Conservation (phyloP, 2,329 filamentous ascomycete genomes). For the Venturia nashicola region DNA sequence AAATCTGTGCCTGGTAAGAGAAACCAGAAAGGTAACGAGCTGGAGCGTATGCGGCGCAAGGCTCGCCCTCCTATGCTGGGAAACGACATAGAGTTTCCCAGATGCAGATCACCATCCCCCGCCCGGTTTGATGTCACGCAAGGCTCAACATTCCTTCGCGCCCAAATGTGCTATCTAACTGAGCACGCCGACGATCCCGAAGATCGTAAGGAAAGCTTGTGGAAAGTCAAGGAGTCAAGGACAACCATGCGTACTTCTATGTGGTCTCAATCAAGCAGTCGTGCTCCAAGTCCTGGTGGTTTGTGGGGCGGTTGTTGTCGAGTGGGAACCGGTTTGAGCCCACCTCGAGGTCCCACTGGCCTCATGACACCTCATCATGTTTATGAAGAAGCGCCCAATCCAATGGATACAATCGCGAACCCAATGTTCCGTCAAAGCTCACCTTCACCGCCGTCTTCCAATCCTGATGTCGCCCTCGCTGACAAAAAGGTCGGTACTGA, state of each 20-base stretch:
- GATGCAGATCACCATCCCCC: slow-evolving; percentile 69
- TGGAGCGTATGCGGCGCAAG: slow-evolving; percentile 45
- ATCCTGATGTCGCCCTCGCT: slow-evolving; percentile 28
- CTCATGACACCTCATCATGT: slow-evolving; percentile 36
- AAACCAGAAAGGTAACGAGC: slow-evolving; percentile 16
- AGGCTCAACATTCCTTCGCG: slow-evolving; percentile 35
- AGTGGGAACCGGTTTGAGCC: slow-evolving; percentile 23
- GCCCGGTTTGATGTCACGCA: slow-evolving; percentile 76
- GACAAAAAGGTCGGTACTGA: slow-evolving; percentile 27
- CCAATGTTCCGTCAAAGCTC: slow-evolving; percentile 16
- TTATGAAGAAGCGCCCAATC: slow-evolving; percentile 25
- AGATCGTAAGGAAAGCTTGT: slow-evolving; percentile 40
- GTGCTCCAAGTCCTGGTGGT: slow-evolving; percentile 44
- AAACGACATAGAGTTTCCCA: slow-evolving; percentile 64
- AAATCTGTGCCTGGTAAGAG: slow-evolving; percentile 6
- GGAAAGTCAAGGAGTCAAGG: slow-evolving; percentile 41
- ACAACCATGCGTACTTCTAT: slow-evolving; percentile 12
- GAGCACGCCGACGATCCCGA: slow-evolving; percentile 33
- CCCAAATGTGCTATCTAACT: slow-evolving; percentile 37
- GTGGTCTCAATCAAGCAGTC: slow-evolving; percentile 23
- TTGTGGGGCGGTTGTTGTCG: slow-evolving; percentile 68
- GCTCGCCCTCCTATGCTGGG: slow-evolving; percentile 79
- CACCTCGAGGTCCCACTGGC: slow-evolving; percentile 32
- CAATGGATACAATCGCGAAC: slow-evolving; percentile 22
- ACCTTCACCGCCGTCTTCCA: slow-evolving; percentile 25